Conservation (phyloP, 495 filamentous ascomycete genomes). For the Neurospora hispaniola region DNA sequence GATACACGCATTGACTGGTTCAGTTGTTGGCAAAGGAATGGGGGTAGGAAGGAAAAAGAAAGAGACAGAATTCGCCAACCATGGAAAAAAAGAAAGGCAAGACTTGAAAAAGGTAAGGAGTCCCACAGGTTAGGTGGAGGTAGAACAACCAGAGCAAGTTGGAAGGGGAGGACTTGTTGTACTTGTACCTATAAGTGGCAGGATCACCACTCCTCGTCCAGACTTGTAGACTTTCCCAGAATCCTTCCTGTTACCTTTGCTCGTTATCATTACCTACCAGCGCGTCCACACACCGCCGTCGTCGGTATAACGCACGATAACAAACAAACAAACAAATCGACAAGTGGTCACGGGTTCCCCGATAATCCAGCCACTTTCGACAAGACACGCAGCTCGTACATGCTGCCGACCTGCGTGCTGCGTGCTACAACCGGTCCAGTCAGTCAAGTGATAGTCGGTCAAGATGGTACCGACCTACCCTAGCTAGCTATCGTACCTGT, state of each 20-base stretch:
- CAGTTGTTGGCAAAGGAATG: neutral
- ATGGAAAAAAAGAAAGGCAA: neutral
- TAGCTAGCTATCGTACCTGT: neutral
- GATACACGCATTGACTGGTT: neutral
- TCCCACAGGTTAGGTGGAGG: neutral
- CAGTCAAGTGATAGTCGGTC: neutral
- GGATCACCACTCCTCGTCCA: neutral
- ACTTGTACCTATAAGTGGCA: neutral
- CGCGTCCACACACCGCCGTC: neutral
- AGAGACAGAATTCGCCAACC: no score
- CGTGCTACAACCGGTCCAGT: neutral
- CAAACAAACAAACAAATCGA: neutral
- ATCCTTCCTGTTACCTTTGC: no score
- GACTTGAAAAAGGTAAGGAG: neutral
- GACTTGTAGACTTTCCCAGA: neutral
- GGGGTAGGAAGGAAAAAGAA: neutral
- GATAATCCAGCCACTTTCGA: neutral
- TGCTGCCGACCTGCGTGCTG: neutral
- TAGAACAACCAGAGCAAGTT: neutral
- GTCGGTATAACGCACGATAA: neutral
- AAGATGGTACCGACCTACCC: neutral
- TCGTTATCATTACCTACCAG: neutral
- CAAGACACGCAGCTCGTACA: neutral
- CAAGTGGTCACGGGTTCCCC: neutral
- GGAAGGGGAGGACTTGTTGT: neutral